Evolutionary conservation across 768 basidiomycete genomes (phyloP).

Genomic region (Boletus rufocinnamomeus): DNA sequence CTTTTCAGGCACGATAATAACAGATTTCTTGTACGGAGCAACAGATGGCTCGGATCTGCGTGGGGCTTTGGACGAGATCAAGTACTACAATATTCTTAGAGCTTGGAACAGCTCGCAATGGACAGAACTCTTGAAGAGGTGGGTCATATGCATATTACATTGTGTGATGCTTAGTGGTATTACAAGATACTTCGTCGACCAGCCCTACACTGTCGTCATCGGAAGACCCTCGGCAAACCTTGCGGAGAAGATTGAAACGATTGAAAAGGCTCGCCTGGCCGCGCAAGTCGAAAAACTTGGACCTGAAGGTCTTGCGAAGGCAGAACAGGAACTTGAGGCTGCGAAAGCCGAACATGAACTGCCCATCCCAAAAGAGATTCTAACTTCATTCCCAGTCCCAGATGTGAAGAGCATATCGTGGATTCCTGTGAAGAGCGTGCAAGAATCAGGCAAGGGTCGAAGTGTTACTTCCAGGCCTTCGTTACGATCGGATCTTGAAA

Average conservation of each 20-base stretch:
- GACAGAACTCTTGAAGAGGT: constrained; percentile 77
- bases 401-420: constrained; percentile 89
- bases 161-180: constrained; percentile 11
- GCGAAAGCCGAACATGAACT: constrained; percentile 87
- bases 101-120: constrained; percentile 77
- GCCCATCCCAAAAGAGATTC: constrained; percentile 77
- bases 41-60: constrained; percentile 79
- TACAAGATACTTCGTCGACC: constrained; percentile 75
- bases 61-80: constrained; percentile 75
- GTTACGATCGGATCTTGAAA: constrained; percentile 49
- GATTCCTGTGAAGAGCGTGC: constrained; percentile 75
- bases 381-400: constrained; percentile 88
- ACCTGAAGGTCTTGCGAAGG: constrained; percentile 73
- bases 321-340: constrained; percentile 65
- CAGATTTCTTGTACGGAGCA: constrained; percentile 85
- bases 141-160: constrained; percentile 25
- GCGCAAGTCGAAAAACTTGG: constrained; percentile 72
- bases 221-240: constrained; percentile 89
- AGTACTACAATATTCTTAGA: constrained; percentile 64
- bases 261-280: constrained; percentile 76
- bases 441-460: constrained; percentile 60
- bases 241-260: constrained; percentile 75
- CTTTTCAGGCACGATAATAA: constrained; percentile 73
- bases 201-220: constrained; percentile 69
- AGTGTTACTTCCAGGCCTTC: constrained; percentile 28